phyloP scores from a whole-genome alignment of 1,139 yeast species.

The Pichia sp. region DNA sequence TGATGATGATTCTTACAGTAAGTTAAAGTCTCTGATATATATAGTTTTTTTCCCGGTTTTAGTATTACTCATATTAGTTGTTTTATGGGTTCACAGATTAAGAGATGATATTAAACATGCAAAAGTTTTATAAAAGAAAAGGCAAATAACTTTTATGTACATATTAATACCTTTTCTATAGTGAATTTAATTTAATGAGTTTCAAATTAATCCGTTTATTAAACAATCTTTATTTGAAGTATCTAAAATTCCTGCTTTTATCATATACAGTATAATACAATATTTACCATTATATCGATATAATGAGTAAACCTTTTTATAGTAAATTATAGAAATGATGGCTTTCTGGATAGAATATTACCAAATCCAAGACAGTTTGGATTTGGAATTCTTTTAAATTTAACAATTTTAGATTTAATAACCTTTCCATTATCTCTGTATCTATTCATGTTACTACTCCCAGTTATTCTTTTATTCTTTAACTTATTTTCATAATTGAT shows the following conservation, averaged over 20 bases:
- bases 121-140: slow-evolving; percentile 36
- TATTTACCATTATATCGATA: no score
- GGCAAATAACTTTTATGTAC: background rate
- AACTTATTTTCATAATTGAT: slow-evolving; percentile 19
- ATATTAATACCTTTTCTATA: no score
- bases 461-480: slow-evolving; percentile 10
- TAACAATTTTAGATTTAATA: slow-evolving; percentile 26
- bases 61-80: slow-evolving; percentile 34
- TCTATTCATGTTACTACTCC: background rate
- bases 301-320: no score
- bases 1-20: slow-evolving; percentile 1
- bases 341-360: slow-evolving; percentile 36
- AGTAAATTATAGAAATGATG: slow-evolving; percentile 32
- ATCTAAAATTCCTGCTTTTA: no score
- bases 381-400: slow-evolving; percentile 36
- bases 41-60: slow-evolving; percentile 38
- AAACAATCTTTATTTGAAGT: no score
- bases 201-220: no score
- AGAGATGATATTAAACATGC: slow-evolving; percentile 52
- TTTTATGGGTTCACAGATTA: slow-evolving; percentile 39
- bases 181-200: background rate
- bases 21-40: slow-evolving; percentile 14
- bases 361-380: slow-evolving; percentile 40
- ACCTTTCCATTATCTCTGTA: slow-evolving; percentile 1
- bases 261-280: no score